These are phyloP conservation scores for Penicillium nucicola DNA, from an alignment of 495 filamentous ascomycete genomes.

Conservation along the genomic window DNA sequence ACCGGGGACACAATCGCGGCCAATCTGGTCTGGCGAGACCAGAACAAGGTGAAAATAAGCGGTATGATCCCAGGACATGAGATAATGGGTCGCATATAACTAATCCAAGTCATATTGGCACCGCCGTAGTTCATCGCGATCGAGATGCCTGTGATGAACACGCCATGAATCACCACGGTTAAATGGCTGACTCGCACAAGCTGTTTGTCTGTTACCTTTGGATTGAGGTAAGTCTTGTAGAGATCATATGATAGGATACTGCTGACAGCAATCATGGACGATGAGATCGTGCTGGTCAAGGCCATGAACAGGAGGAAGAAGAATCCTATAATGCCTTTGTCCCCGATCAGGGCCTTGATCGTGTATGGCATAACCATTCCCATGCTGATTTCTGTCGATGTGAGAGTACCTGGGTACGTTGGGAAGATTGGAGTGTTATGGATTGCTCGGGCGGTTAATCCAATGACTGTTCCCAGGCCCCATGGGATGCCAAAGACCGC, in stretches of 20 bases:
- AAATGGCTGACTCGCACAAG: conserved; percentile 37
- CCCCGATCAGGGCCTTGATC: conserved; percentile 48
- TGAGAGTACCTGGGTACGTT: conserved; percentile 47
- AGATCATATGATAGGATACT: conserved; percentile 44
- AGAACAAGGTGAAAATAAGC: conserved; percentile 32
- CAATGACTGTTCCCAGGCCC: conserved; percentile 48
- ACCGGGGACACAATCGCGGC: conserved; percentile 33
- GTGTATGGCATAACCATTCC: conserved; percentile 48
- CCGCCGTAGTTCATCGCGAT: conserved; percentile 38
- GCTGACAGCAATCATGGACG: conserved; percentile 46
- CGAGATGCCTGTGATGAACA: conserved; percentile 37
- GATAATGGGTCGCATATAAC: conserved; percentile 35
- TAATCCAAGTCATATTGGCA: conserved; percentile 42
- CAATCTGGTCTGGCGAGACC: conserved; percentile 35
- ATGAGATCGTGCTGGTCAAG: conserved; percentile 46
- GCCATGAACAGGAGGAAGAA: conserved; percentile 55
- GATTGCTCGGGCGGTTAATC: conserved; percentile 44
- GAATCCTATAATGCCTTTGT: conserved; percentile 45
- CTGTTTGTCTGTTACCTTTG: conserved; percentile 29
- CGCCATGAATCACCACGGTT: conserved; percentile 33
- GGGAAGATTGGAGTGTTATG: conserved; percentile 47
- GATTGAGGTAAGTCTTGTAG: conserved; percentile 56
- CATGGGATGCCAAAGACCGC: conserved; percentile 50
- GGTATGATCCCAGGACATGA: conserved; percentile 39
- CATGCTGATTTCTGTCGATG: conserved; percentile 37